Evolutionary conservation across 2,329 filamentous ascomycete species (phyloP), one percentile per base, ranked within the genome.

Genomic region (Sarocladium brachiariae): DNA sequence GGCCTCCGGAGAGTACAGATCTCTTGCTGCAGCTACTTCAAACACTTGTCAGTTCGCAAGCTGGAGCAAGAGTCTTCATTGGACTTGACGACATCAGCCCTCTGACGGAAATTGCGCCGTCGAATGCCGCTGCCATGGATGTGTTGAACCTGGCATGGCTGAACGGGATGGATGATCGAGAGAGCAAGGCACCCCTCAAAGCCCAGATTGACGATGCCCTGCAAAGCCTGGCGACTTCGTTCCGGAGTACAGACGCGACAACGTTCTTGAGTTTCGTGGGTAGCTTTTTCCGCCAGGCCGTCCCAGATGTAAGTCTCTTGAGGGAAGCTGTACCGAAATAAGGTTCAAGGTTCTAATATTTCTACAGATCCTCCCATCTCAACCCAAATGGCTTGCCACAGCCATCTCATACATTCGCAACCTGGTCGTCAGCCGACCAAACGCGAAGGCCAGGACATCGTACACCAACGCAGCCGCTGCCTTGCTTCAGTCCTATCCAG

Each of bases 381-480:
- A 70, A 31, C 76, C 79, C 0, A 66, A 64, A 53, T 86, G 82
- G 82, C 69, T 84, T 11, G 62, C 61, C 8, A 57, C 67, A 3
- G 58, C 80, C 2, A 64, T 74, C 34, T 61, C 57, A 14, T 71
- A 77, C 50, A 73, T 85, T 54, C 73, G 72, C 16, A 72, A 70
- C 24, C 70, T 84, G 9, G 72, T 79, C n/a, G 68, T 68, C 2
- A 77, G 72, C 52, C 74, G 75, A 6, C 80, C 81, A 47, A 79
- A 76, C 1, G 65, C 73, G 2, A 70, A 73, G 51, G 76, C 76
- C 11, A 73, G 82, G 27, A 70, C 74, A 18, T 78, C 81, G 3
- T 84, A 81, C 58, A 82, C 77, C 8, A 77, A 79, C 50, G 73
- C 80, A 18, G 70, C 78, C 3, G 78, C 80, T 2, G 71, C 76